Conservation (phyloP, 169 alveolate genomes). For the Prorocentrum cordatum region DNA sequence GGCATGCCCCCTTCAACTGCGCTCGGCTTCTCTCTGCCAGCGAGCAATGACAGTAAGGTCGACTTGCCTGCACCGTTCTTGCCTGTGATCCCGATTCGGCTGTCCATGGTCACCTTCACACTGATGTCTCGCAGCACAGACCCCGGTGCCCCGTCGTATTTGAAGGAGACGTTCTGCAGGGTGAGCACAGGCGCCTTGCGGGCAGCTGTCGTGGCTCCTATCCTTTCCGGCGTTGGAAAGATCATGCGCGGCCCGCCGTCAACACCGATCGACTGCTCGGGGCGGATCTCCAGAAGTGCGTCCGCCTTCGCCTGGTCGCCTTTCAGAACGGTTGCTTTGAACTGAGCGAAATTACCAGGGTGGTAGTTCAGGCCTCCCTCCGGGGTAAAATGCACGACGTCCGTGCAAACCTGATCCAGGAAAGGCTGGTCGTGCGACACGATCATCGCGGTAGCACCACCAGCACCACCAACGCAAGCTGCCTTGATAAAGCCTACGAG, state of each 20-base stretch:
- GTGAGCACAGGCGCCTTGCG: no score
- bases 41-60: not conserved
- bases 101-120: not conserved
- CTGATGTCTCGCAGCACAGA: not conserved
- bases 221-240: no score
- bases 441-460: conserved; percentile 14
- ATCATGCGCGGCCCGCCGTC: not conserved
- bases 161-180: not conserved
- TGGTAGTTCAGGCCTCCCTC: not conserved
- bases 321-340: not conserved
- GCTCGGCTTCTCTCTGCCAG: not conserved
- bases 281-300: no score
- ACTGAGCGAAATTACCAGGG: not conserved
- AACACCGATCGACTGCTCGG: not conserved
- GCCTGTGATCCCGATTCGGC: not conserved
- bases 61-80: not conserved
- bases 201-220: no score
- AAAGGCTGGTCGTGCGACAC: conserved; percentile 50
- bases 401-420: conserved; percentile 42
- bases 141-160: not conserved
- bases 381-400: not conserved
- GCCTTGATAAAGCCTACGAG: conserved; percentile 28
- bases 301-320: no score
- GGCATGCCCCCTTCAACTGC: no score
- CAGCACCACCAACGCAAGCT: no score